Percentiles rank a stretch among this genome's conserved stretches.
These are phyloP conservation scores for Isatis tinctoria DNA, from an alignment of 345 rosid genomes.

Conservation along the genomic window DNA sequence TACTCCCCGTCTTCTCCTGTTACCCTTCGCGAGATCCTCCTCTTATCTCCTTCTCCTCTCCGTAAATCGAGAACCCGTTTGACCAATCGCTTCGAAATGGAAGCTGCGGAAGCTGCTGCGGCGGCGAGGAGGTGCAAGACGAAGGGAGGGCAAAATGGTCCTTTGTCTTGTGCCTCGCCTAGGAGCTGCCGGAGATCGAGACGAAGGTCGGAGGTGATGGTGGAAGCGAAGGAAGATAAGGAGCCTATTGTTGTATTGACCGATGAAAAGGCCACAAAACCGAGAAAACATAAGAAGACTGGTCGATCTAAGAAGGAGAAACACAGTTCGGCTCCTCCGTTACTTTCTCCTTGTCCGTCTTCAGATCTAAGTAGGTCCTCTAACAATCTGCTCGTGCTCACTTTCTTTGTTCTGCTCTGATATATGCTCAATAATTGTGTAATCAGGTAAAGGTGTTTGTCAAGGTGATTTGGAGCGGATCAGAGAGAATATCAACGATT, in stretches of 20 bases:
- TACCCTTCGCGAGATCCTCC: conserved; percentile 56
- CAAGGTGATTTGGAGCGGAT: conserved; percentile 53
- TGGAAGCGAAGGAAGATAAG: conserved; percentile 63
- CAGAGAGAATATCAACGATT: conserved; percentile 47
- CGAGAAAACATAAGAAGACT: conserved; percentile 45
- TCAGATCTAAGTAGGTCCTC: conserved; percentile 45
- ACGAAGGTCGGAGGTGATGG: conserved; percentile 45
- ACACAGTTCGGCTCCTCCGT: conserved; percentile 7
- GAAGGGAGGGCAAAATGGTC: conserved; percentile 48
- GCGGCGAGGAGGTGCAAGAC: conserved; percentile 50
- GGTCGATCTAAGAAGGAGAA: conserved; percentile 77
- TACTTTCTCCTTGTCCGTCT: conserved; percentile 46
- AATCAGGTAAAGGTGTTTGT: conserved; percentile 45
- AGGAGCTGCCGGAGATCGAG: conserved; percentile 57
- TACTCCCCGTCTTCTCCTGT: conserved; percentile 42
- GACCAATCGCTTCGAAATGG: conserved; percentile 51
- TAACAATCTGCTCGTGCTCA: not conserved
- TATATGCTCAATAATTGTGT: not conserved
- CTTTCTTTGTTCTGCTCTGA: not conserved
- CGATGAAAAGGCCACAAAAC: conserved; percentile 46
- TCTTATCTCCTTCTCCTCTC: conserved; percentile 69
- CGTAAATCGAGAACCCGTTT: conserved; percentile 62
- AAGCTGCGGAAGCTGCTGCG: conserved; percentile 39
- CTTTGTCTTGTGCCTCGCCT: conserved; percentile 52
- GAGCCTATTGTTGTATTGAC: conserved; percentile 37